phyloP scores from a whole-genome alignment of 2,329 filamentous ascomycete species.

The Alternaria ventricosa region DNA sequence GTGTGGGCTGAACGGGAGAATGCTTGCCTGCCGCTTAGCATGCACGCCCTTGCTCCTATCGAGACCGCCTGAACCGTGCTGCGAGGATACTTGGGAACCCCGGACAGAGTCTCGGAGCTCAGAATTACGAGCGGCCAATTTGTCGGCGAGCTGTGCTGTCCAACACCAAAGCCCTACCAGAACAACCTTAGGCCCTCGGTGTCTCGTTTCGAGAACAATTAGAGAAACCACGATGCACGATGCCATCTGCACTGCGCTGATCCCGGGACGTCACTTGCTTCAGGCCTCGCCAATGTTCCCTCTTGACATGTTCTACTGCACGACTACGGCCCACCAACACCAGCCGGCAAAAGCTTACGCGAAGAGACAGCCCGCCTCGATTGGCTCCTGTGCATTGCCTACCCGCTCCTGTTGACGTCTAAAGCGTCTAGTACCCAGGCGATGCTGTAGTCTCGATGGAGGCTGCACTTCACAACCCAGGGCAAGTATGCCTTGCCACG shows the following conservation, averaged over 20 bases:
- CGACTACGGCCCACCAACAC: conserved; percentile 13
- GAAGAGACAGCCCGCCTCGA: conserved; percentile 10
- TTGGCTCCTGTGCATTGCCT: conserved; percentile 12
- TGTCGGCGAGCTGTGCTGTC: not conserved
- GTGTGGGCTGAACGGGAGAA: conserved; percentile 15
- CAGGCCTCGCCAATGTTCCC: conserved; percentile 11
- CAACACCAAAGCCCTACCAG: not conserved
- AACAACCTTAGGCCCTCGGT: not conserved
- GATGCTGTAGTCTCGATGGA: not conserved
- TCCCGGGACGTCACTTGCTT: conserved; percentile 20
- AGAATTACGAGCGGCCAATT: not conserved
- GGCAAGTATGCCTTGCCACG: conserved; percentile 9
- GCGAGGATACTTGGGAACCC: conserved; percentile 3
- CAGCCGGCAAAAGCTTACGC: conserved; percentile 18
- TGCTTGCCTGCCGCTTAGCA: conserved; percentile 25
- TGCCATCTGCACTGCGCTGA: conserved; percentile 10
- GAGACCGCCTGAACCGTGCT: conserved; percentile 33
- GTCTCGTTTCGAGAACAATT: not conserved
- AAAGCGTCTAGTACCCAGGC: conserved; percentile 1
- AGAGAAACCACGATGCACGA: not conserved
- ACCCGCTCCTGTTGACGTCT: conserved; percentile 1
- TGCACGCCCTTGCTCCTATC: conserved; percentile 23
- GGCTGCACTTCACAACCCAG: not conserved
- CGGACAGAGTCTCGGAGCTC: conserved; percentile 1
- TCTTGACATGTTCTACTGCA: conserved; percentile 19